Conservation (phyloP, 345 rosid genomes). For the Bruguiera parviflora region DNA sequence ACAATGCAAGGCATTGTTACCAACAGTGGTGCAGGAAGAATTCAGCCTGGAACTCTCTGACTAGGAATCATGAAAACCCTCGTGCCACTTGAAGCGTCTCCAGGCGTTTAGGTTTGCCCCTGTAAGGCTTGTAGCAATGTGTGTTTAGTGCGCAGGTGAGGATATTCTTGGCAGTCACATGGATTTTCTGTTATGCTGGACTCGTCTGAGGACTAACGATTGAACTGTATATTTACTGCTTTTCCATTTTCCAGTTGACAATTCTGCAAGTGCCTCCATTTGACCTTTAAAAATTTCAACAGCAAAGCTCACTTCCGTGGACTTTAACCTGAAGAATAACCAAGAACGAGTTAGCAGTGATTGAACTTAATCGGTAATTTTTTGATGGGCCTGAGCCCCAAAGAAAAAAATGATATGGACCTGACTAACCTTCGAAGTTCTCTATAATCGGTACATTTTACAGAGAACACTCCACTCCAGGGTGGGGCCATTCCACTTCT, state of each 20-base stretch:
- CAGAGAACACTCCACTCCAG: slow-evolving; percentile 2
- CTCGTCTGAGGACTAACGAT: slow-evolving; percentile 14
- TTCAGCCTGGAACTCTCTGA: background rate
- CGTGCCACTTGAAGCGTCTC: slow-evolving; percentile 3
- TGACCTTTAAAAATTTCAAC: background rate
- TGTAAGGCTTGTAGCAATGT: slow-evolving; percentile 43
- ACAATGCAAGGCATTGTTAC: background rate
- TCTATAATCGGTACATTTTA: slow-evolving; percentile 17
- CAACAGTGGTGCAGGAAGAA: slow-evolving; percentile 8
- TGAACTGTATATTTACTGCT: slow-evolving; percentile 21
- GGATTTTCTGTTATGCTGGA: slow-evolving; percentile 20
- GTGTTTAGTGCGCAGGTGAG: slow-evolving; percentile 25
- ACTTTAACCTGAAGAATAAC: too few relatives aligned
- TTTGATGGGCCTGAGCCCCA: slow-evolving; percentile 1
- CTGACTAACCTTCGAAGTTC: slow-evolving; percentile 10
- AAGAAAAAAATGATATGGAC: too few relatives aligned
- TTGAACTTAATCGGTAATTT: slow-evolving; percentile 12
- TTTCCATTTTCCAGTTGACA: slow-evolving; percentile 6
- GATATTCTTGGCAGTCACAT: slow-evolving; percentile 20
- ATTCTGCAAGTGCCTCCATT: background rate
- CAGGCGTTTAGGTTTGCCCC: slow-evolving; percentile 23
- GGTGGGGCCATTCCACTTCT: too few relatives aligned
- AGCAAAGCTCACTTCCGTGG: too few relatives aligned
- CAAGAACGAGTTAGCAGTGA: background rate
- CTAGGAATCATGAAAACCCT: background rate